A percentile compares a stretch with the other conserved stretches of the same genome.
Evolutionary conservation across 257 asterid genomes (phyloP).

Genomic region (Nyctanthes arbortristis): DNA sequence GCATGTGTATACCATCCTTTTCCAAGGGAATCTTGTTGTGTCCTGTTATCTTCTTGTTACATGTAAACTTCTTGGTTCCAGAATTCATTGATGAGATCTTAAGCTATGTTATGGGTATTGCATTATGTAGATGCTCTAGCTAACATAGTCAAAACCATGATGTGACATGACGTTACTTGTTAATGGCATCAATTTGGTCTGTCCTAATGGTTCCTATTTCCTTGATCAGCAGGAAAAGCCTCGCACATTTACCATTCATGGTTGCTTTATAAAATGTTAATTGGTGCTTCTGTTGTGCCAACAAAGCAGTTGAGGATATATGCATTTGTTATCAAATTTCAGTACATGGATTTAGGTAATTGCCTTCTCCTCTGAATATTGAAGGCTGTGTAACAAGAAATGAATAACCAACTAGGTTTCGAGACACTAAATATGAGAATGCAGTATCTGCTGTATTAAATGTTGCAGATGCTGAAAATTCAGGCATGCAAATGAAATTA

Average conservation of each 20-base stretch:
- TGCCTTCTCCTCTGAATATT: neutral
- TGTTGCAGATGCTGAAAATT: conserved; percentile 87
- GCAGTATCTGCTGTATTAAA: neutral
- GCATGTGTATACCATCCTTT: conserved; percentile 71
- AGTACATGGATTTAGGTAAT: neutral
- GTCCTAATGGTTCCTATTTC: neutral
- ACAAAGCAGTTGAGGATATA: neutral
- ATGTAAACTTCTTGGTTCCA: conserved; percentile 9
- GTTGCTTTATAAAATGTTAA: neutral
- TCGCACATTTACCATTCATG: neutral
- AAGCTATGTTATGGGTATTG: neutral
- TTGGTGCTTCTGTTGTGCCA: neutral
- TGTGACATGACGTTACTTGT: neutral
- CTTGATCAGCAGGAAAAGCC: neutral
- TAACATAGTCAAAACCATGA: neutral
- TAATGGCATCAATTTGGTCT: neutral
- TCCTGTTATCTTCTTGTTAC: conserved; percentile 43
- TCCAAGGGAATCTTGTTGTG: conserved; percentile 93
- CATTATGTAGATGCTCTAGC: neutral
- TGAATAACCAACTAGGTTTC: neutral
- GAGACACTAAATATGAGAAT: neutral
- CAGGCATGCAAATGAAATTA: conserved; percentile 92
- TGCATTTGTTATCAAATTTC: neutral
- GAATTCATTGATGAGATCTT: conserved; percentile 9
- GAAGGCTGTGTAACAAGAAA: neutral